Evolutionary conservation across 1,284 basidiomycete genomes (phyloP), one percentile per base, ranked within the genome.

Genomic region (Trichosporon sp.): DNA sequence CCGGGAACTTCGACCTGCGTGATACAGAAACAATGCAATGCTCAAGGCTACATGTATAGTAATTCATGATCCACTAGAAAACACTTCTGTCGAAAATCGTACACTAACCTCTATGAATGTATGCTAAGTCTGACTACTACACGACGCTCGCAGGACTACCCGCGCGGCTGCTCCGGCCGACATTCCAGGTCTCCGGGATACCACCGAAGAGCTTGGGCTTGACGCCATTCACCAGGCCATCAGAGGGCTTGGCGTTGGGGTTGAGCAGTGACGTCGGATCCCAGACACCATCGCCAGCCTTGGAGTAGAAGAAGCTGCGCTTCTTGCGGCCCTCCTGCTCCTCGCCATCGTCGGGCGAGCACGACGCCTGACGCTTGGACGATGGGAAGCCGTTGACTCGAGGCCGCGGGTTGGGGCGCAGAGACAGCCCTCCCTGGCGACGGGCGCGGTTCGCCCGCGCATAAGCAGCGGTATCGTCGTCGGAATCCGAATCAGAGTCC

Each of bases 61-160:
- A 27, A n/a, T 29, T 29, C 25, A 54, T 29, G 21, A 9, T 54
- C 49, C 27, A 54, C 31, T 31, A 16, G 49, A 31, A 31, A 54
- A 54, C 25, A 54, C 49, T 25, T 19, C 49, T 31, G 27, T 16
- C 25, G 27, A 27, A 27, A 54, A 54, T 54, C 49, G 49, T 54
- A 54, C 49, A 54, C 49, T 54, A 27, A 54, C 49, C n/a, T 54
- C 49, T 56, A 63, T 54, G 34, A 56, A n/a, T n/a, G n/a, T n/a
- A n/a, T n/a, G n/a, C 54, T 40, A 56, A 40, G 56, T 61, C 31
- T 23, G 58, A 33, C 44, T 60, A 40, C 63, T 65, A 65, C 59
- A 65, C 60, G 56, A 70, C 69, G 60, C 71, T 72, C 67, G 72
- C 72, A 21, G 73, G 73, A 62, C 71, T 73, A 3, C 65, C 71